Evolutionary conservation across 2,329 filamentous ascomycete species (phyloP).

Genomic region (Coleophoma cylindrospora): DNA sequence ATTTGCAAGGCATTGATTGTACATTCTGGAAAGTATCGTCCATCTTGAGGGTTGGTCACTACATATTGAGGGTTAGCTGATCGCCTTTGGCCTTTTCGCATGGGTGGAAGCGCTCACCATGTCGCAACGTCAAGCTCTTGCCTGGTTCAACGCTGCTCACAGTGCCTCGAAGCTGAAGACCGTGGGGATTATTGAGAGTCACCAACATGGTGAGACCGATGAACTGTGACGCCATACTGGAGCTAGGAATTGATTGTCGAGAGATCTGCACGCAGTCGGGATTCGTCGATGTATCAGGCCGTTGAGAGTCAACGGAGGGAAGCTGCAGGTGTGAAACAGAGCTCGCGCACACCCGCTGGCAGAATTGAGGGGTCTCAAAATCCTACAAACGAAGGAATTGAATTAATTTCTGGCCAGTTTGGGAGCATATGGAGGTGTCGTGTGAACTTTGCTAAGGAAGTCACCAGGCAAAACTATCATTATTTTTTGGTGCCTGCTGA

Average conservation of each 20-base stretch:
- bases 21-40: slow-evolving; percentile 24
- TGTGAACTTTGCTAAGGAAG: too few species aligned
- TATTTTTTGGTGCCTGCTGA: too few species aligned
- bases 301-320: neutral
- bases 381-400: too few species aligned
- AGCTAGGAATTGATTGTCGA: neutral
- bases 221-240: slow-evolving; percentile 26
- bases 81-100: neutral
- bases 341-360: neutral
- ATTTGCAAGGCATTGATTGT: slow-evolving; percentile 27
- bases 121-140: slow-evolving; percentile 26
- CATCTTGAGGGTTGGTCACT: slow-evolving; percentile 25
- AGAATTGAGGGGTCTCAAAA: too few species aligned
- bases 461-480: too few species aligned
- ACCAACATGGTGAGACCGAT: slow-evolving; percentile 31
- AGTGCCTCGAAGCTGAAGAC: slow-evolving; percentile 26
- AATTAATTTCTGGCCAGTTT: too few species aligned
- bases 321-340: neutral
- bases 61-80: neutral
- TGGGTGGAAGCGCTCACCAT: slow-evolving; percentile 18
- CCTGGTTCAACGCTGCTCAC: slow-evolving; percentile 27
- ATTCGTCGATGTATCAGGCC: neutral
- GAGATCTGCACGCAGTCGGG: neutral
- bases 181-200: slow-evolving; percentile 25
- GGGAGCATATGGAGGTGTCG: too few species aligned